A percentile compares a stretch with the other conserved stretches of the same genome.
phyloP scores from a whole-genome alignment of 2,329 filamentous ascomycete genomes.

The Chrysoporthe deuterocubensis region DNA sequence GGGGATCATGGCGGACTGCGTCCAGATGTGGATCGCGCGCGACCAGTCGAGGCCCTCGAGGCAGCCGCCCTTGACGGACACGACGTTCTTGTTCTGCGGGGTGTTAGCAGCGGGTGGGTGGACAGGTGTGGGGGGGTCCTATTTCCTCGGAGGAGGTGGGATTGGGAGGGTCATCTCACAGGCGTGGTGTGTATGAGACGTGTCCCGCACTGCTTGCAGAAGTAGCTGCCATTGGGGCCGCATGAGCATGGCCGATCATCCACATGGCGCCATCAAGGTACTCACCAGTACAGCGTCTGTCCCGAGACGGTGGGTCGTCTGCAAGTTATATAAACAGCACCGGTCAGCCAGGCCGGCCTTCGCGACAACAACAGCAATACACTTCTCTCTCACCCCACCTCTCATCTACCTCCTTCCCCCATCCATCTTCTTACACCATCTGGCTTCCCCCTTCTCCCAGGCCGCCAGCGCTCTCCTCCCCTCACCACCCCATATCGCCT shows the following conservation, averaged over 20 bases:
- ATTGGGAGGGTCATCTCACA: constrained; percentile 41
- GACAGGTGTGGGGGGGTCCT: no score
- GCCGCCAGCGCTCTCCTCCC: background rate
- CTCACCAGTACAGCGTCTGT: constrained; percentile 61
- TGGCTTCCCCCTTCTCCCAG: background rate
- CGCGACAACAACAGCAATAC: background rate
- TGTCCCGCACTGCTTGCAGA: constrained; percentile 69
- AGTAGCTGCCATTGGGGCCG: constrained; percentile 52
- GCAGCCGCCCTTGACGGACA: constrained; percentile 70
- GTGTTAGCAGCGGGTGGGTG: background rate
- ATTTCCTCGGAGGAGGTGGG: background rate
- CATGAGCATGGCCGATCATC: constrained; percentile 9
- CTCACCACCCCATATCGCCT: background rate
- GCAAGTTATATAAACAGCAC: constrained; percentile 18
- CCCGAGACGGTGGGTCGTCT: constrained; percentile 63
- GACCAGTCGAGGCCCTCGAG: constrained; percentile 66
- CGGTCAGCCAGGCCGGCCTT: constrained; percentile 13
- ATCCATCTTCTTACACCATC: background rate
- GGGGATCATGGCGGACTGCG: constrained; percentile 67
- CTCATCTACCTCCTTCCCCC: background rate
- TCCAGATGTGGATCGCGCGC: constrained; percentile 69
- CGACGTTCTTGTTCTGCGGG: constrained; percentile 57
- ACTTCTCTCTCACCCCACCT: background rate
- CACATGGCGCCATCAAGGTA: constrained; percentile 10
- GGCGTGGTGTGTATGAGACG: constrained; percentile 65